Evolutionary conservation across 495 filamentous ascomycete species (phyloP).

Genomic region (Jackrogersella minutella): DNA sequence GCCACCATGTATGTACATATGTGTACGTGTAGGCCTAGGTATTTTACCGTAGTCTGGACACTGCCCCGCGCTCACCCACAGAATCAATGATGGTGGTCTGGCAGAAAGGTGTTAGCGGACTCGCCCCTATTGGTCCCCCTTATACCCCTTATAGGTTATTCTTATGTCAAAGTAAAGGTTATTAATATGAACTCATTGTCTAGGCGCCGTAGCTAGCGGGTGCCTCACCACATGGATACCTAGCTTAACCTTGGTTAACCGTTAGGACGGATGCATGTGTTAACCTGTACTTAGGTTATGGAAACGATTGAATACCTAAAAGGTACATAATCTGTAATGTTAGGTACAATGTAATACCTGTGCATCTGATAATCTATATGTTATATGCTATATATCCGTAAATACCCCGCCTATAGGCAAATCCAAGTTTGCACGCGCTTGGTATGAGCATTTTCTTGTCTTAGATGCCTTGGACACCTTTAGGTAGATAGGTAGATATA

Average conservation of each 20-base stretch:
- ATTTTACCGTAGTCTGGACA: slow-evolving; percentile 27
- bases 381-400: slow-evolving; percentile 9
- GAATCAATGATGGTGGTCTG: slow-evolving; percentile 22
- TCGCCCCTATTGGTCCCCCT: background rate
- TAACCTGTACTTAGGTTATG: background rate
- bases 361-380: background rate
- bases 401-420: slow-evolving; percentile 19
- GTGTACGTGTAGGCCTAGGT: background rate
- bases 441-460: slow-evolving; percentile 15
- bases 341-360: background rate
- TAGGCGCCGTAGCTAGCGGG: slow-evolving; percentile 29
- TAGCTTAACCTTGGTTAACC: slow-evolving; percentile 31
- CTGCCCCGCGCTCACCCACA: slow-evolving; percentile 26
- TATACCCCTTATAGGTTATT: background rate
- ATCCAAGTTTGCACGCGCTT: slow-evolving; percentile 10
- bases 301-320: background rate
- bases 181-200: slow-evolving; percentile 24
- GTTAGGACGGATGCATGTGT: background rate
- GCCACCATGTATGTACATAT: background rate
- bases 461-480: too few species aligned
- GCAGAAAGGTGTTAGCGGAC: background rate
- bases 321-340: background rate
- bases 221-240: slow-evolving; percentile 18
- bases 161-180: slow-evolving; percentile 24
- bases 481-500: too few species aligned